Evolutionary conservation across 345 rosid genomes (phyloP), one percentile per base, ranked within the genome.

Genomic region (Lenwebbia sp.): DNA sequence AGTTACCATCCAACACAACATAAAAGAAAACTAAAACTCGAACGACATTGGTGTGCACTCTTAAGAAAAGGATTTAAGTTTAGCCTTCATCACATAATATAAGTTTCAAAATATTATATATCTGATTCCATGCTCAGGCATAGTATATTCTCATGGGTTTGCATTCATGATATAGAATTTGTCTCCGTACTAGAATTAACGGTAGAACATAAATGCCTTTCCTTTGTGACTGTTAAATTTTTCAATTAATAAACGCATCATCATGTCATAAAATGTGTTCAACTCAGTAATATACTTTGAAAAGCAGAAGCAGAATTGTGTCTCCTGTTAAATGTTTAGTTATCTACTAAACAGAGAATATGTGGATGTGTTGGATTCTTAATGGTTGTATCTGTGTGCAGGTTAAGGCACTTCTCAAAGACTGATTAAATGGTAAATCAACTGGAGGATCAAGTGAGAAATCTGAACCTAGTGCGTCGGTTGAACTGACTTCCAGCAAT

Each of bases 361-460:
- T 5, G 13, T 58, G 75, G 21, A 19, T 37, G 13, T 74, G 52
- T 52, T 37, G 21, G 22, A 56, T 57, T 57, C 76, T 84, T 86
- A 74, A 88, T 26, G 50, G 65, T 83, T 55, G 50, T n/a, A 83
- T 51, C 53, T 65, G 84, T 58, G 25, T 85, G 28, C 94, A 97
- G 99, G 88, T 97, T 78, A 97, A 95, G 89, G 92, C 89, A 30
- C 91, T 96, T 83, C 90, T 97, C 88, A 95, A 92, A 86, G 98
- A 95, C 40, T 98, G 99, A 58, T 90, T 97, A 86, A 90, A 83
- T n/a, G n/a, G n/a, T n/a, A n/a, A n/a, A n/a, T n/a, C n/a, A n/a
- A n/a, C n/a, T n/a, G n/a, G n/a, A n/a, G n/a, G n/a, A n/a, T n/a
- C n/a, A n/a, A n/a, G n/a, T n/a, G n/a, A n/a, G n/a, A n/a, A n/a